These are phyloP conservation scores for Aspergillus phoenicis DNA, from an alignment of 2,329 filamentous ascomycete species.

Conservation along the genomic window DNA sequence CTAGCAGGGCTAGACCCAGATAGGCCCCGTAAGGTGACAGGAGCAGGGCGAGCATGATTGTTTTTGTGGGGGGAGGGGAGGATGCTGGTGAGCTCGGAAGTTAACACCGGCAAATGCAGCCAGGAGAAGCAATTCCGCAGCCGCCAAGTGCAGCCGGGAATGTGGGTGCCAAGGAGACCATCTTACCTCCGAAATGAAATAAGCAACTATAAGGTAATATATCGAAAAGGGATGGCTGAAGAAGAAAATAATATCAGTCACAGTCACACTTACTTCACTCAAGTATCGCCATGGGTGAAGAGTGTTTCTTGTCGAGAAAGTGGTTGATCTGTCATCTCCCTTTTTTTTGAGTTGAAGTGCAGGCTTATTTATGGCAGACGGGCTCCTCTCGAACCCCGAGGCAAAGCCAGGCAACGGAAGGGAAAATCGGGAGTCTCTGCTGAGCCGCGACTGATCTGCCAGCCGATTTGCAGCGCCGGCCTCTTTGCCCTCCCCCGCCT, in stretches of 20 bases:
- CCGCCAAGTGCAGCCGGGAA: neutral
- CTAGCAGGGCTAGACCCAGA: constrained; percentile 51
- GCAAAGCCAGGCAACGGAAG: neutral
- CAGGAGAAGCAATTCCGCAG: constrained; percentile 18
- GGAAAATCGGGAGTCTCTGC: neutral
- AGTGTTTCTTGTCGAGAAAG: no score
- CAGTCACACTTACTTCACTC: no score
- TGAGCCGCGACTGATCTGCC: neutral
- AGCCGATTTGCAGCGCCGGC: neutral
- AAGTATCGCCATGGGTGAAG: no score
- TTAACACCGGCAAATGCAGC: no score
- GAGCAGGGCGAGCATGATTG: constrained; percentile 31
- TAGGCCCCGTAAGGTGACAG: constrained; percentile 35
- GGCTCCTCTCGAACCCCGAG: neutral
- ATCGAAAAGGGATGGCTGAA: no score
- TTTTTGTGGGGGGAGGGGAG: neutral
- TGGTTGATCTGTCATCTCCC: neutral
- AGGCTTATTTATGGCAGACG: neutral
- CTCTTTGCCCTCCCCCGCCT: neutral
- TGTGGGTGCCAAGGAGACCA: no score
- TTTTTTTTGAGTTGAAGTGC: neutral
- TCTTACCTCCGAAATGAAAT: no score
- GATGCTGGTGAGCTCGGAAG: no score
- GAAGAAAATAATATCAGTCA: no score
- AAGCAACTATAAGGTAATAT: no score